phyloP scores from a whole-genome alignment of 441 rosid genomes.

The Raphanus hybrid region DNA sequence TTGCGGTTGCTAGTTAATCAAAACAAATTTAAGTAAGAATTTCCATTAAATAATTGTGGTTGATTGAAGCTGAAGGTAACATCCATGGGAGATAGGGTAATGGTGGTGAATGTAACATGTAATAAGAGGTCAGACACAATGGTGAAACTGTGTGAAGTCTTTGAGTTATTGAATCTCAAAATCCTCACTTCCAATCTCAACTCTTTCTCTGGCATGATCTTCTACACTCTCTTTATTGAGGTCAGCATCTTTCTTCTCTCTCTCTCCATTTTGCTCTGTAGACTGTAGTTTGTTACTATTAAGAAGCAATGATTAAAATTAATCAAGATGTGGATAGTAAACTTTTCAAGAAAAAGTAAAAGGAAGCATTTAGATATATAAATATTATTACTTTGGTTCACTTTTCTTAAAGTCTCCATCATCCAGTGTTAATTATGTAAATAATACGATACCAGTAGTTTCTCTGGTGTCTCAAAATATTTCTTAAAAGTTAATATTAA shows the following conservation, averaged over 20 bases:
- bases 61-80: conserved; percentile 64
- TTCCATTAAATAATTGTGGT: neutral
- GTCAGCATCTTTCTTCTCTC: conserved; percentile 40
- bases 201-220: conserved; percentile 74
- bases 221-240: conserved; percentile 84
- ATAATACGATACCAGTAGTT: neutral
- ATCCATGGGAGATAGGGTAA: conserved; percentile 19
- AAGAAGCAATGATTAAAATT: conserved; percentile 25
- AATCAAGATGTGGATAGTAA: conserved; percentile 34
- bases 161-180: conserved; percentile 79
- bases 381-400: neutral
- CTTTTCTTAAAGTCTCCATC: conserved; percentile 14
- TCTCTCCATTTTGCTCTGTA: neutral
- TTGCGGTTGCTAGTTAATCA: neutral
- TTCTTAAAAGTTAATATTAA: neutral
- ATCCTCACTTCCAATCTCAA: conserved; percentile 77
- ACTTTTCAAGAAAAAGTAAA: conserved; percentile 30
- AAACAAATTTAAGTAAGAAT: neutral
- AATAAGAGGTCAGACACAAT: conserved; percentile 66
- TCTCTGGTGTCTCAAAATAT: conserved; percentile 3
- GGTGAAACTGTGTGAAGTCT: conserved; percentile 66
- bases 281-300: neutral
- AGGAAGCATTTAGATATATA: neutral
- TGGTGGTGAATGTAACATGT: conserved; percentile 69
- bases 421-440: conserved; percentile 14